Evolutionary conservation across 352 stramenopile species (phyloP), one percentile per base, ranked within the genome.

Genomic region (Pythium aphanidermatum): DNA sequence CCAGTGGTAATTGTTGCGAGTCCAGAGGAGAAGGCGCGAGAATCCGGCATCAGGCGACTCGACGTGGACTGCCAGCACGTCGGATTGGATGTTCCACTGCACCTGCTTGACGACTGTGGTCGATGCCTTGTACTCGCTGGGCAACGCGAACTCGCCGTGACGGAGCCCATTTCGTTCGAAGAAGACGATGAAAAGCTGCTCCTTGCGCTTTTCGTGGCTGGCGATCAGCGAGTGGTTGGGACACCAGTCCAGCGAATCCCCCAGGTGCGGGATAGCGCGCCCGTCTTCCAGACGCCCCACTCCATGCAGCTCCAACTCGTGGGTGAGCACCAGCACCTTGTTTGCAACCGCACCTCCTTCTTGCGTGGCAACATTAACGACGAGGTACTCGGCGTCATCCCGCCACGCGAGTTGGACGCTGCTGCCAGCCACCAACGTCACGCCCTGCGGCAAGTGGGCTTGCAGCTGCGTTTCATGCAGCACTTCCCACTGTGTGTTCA

Each of bases 141-240:
- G 68, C 19, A 92, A 56, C 16, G 61, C 47, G 46, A 94, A 90
- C 33, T 92, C 82, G 13, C 82, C 78, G 49, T 94, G 82, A 2
- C 75, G 69, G 31, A 92, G 55, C 1, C 82, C 82, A 46, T 94
- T 94, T 17, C 74, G 63, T 50, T 94, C 82, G 39, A 94, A 94
- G 46, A 92, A 92, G 14, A 90, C 75, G 12, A 92, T 58, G 25
- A 75, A 69, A 21, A 81, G 55, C 39, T 75, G 53, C 3, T 71
- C 62, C 23, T 75, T 79, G 31, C 78, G 63, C 26, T 53, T 62
- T 53, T 93, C 75, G 34, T 63, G 67, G 40, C 67, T 78, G 8
- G 77, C 68, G 35, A 94, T 72, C 4, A 92, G 60, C 32, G 79
- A 79, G 30, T 92, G 67, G 60, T 83, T 83, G 12, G 83, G 74